phyloP scores from a whole-genome alignment of 2,329 filamentous ascomycete species.

The Aureobasidium pullulans region DNA sequence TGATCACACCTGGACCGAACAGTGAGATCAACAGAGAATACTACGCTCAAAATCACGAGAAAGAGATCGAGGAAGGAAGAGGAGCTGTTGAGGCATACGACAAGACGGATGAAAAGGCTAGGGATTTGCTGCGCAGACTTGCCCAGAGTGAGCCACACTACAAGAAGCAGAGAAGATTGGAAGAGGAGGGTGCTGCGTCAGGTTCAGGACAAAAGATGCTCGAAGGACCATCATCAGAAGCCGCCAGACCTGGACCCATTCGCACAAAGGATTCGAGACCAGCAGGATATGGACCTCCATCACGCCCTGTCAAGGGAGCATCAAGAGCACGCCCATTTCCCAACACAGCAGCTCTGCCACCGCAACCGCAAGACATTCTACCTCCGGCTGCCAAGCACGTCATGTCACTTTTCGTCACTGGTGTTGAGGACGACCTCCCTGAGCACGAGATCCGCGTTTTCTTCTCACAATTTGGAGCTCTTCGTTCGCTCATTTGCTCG shows the following conservation, averaged over 20 bases:
- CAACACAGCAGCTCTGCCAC: slow-evolving; percentile 64
- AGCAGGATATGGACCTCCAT: slow-evolving; percentile 20
- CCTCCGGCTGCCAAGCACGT: slow-evolving; percentile 80
- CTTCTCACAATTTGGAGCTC: slow-evolving; percentile 80
- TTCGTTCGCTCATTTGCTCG: slow-evolving; percentile 89
- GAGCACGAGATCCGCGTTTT: slow-evolving; percentile 87
- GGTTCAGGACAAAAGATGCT: slow-evolving; percentile 35
- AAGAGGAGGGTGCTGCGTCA: slow-evolving; percentile 43
- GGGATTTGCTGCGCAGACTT: slow-evolving; percentile 74
- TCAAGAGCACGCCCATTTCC: slow-evolving; percentile 53
- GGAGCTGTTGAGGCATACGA: slow-evolving; percentile 80
- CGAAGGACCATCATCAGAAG: slow-evolving; percentile 30
- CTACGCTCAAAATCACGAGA: slow-evolving; percentile 95
- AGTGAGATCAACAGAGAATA: slow-evolving; percentile 94
- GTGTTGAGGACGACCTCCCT: slow-evolving; percentile 90
- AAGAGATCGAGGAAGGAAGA: slow-evolving; percentile 85
- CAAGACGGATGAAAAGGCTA: slow-evolving; percentile 93
- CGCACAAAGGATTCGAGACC: slow-evolving; percentile 57
- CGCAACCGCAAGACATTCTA: slow-evolving; percentile 74
- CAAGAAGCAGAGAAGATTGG: slow-evolving; percentile 72
- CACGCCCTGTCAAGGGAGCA: slow-evolving; percentile 36
- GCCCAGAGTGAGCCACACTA: slow-evolving; percentile 95
- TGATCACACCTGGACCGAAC: slow-evolving; percentile 88
- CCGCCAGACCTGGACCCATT: slow-evolving; percentile 59
- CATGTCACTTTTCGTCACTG: slow-evolving; percentile 89